These are phyloP conservation scores for Diplocarpon rosae DNA, from an alignment of 2,329 filamentous ascomycete genomes.

Conservation along the genomic window DNA sequence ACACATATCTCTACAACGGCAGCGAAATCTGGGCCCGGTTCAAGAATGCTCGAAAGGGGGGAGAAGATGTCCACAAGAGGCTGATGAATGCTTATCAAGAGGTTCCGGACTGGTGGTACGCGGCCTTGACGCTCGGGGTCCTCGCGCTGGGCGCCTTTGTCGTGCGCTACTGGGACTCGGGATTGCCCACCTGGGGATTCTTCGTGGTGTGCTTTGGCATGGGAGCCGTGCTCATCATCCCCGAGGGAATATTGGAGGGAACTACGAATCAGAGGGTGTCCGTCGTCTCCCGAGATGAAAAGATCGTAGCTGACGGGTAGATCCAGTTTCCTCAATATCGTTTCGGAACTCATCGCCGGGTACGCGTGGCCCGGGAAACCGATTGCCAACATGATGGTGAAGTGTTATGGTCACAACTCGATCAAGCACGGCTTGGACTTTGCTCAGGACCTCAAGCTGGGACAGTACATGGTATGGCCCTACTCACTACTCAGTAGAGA, in stretches of 20 bases:
- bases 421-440: constrained; percentile 34
- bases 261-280: constrained; percentile 30
- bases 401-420: constrained; percentile 43
- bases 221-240: constrained; percentile 19
- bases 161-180: constrained; percentile 1
- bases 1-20: constrained; percentile 57
- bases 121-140: constrained; percentile 27
- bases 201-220: constrained; percentile 25
- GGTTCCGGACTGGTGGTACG: constrained; percentile 48
- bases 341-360: constrained; percentile 38
- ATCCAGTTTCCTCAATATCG: constrained; percentile 36
- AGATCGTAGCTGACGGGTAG: not conserved
- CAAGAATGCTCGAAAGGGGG: constrained; percentile 23
- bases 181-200: constrained; percentile 24
- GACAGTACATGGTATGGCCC: constrained; percentile 33
- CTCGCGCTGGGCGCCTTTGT: constrained; percentile 30
- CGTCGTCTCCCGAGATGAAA: constrained; percentile 1
- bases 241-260: constrained; percentile 31
- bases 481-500: too few species aligned
- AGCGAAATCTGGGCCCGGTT: constrained; percentile 45
- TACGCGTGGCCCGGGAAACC: constrained; percentile 45
- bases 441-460: constrained; percentile 39
- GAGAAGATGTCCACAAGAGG: constrained; percentile 38
- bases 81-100: constrained; percentile 46
- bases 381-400: constrained; percentile 69